These are phyloP conservation scores for Lactarius deliciosus DNA, from an alignment of 768 basidiomycete genomes.

Conservation along the genomic window DNA sequence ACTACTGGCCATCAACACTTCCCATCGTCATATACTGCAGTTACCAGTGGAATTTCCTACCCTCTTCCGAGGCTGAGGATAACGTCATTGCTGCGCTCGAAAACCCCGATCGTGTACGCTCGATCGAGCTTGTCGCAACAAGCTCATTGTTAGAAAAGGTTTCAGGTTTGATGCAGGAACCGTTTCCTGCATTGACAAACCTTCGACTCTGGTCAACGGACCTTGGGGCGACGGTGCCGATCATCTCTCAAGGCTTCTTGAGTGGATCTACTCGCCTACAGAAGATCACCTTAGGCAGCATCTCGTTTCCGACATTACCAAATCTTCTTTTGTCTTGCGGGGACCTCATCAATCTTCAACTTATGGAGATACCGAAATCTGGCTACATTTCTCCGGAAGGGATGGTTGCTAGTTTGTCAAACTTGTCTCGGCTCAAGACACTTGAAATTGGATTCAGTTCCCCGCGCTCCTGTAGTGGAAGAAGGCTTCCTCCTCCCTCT, in stretches of 20 bases:
- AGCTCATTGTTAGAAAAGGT: not conserved
- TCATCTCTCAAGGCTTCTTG: slow-evolving; percentile 1
- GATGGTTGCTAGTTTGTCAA: not conserved
- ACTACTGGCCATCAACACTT: slow-evolving; percentile 1
- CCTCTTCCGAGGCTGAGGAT: not conserved
- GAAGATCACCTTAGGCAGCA: not conserved
- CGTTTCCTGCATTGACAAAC: not conserved
- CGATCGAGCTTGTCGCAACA: not conserved
- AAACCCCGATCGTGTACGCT: not conserved
- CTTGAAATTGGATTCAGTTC: not conserved
- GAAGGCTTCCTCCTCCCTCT: not conserved
- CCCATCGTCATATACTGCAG: not conserved
- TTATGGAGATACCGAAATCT: not conserved
- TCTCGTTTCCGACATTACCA: not conserved
- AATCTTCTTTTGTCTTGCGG: not conserved
- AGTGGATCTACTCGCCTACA: not conserved
- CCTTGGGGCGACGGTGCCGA: not conserved
- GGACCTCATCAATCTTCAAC: not conserved
- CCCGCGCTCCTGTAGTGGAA: not conserved
- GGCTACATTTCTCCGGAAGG: not conserved
- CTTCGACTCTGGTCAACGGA: not conserved
- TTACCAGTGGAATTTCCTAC: not conserved
- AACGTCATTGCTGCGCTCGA: slow-evolving; percentile 5
- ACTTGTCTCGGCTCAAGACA: not conserved
- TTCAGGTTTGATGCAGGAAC: not conserved